Base-by-base conservation (phyloP, 2,329 filamentous ascomycete species). In the Arthrobotrys sinensis region DNA sequence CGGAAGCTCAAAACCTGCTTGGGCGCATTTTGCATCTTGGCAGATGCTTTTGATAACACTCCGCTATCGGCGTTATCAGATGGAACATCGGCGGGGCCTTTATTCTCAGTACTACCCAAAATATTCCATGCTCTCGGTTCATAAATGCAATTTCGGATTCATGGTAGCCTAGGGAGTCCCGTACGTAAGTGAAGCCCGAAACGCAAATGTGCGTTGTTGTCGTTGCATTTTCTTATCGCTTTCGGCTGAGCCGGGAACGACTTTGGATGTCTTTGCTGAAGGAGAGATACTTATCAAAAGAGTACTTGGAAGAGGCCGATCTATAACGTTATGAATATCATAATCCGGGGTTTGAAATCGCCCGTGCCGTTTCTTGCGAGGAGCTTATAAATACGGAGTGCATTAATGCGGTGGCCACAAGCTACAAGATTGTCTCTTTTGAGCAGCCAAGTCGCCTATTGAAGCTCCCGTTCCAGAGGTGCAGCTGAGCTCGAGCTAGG, bases 31-130 rank as follows among this genome's bases (percentile, higher is more conserved):
- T 24, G 3, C 11, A 28, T 28, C 14, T 24, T 5, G 19, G 45
- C 45, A 36, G 50, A 55, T 55, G 21, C 1, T 36, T 36, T 36
- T 55, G 28, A 55, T 21, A 38, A 57, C 28, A 14, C 52, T 38
- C 52, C 52, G 34, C 16, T 38, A n/a, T 53, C 50, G 34, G 52
- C 52, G 7, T 57, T 57, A 38, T 57, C 52, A 38, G 32, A 57
- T 57, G 7, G 12, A 45, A 16, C 5, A 5, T 16, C 40, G 24
- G 24, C 24, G 24, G 24, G 24, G 24, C 40, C n/a, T n/a, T 8
- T 14, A 38, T 38, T 38, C 36, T 4, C 2, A 38, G 36, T 38
- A 14, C 2, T 8, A 6, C 36, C 6, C 2, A 38, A 16, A 50
- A 50, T 28, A 50, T 14, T 19, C 16, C 24, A 11, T 50, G 21